These are phyloP conservation scores for Nephelium lappaceum DNA, from an alignment of 345 rosid species.

Conservation along the genomic window DNA sequence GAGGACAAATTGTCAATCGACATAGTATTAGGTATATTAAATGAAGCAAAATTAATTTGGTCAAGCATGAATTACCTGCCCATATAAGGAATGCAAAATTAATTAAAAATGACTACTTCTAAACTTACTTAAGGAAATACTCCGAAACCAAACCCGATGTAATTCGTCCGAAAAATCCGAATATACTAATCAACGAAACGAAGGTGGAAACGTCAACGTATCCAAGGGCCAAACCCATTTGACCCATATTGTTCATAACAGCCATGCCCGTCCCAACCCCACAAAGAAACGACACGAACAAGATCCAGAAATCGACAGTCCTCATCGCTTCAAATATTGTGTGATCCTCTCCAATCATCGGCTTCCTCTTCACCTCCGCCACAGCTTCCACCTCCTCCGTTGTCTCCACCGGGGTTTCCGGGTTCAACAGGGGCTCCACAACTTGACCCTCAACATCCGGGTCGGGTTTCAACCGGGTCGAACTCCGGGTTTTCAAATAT, in stretches of 20 bases:
- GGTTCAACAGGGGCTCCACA: conserved; percentile 53
- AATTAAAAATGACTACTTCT: not conserved
- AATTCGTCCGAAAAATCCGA: conserved; percentile 95
- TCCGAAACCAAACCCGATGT: conserved; percentile 83
- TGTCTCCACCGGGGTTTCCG: conserved; percentile 24
- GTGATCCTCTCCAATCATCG: conserved; percentile 85
- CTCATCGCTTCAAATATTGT: conserved; percentile 65
- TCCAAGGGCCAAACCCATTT: conserved; percentile 89
- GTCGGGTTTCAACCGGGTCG: conserved; percentile 23
- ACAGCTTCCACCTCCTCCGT: not conserved
- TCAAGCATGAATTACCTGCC: no score
- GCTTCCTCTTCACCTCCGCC: conserved; percentile 39
- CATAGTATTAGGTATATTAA: no score
- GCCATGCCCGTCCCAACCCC: conserved; percentile 94
- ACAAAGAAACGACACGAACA: conserved; percentile 76
- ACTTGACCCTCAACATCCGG: conserved; percentile 42
- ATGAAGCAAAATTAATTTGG: no score
- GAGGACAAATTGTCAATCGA: no score
- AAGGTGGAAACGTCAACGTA: conserved; percentile 83
- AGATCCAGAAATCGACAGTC: conserved; percentile 83
- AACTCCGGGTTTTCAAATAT: conserved; percentile 39
- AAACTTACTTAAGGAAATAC: conserved; percentile 65
- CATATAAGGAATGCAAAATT: no score
- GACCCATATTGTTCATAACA: conserved; percentile 91
- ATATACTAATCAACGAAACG: conserved; percentile 80